Evolutionary conservation across 2,329 filamentous ascomycete species (phyloP), one percentile per base, ranked within the genome.

Genomic region (Venturia asperata): DNA sequence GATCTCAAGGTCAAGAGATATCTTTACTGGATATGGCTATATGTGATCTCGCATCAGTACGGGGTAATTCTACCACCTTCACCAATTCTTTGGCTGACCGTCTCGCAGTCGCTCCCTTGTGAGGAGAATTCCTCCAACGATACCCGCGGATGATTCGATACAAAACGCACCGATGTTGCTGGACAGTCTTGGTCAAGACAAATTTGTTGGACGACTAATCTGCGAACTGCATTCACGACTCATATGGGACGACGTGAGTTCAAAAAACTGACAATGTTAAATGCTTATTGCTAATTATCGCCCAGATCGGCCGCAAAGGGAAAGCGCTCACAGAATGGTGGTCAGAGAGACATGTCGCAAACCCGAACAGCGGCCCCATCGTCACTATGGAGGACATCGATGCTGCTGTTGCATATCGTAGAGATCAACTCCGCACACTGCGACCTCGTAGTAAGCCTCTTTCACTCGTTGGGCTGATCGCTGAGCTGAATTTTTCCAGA

Each of bases 1-100:
- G 52, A 56, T 56, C 52, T 56, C 27, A 56, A 56, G 52, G 52
- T 56, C 10, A 56, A 56, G 52, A 34, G 52, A 37, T 56, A 56
- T 37, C 52, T 56, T 9, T 56, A 56, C 30, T 56, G 52, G 52
- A 56, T 56, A 27, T 56, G 52, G 52, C 30, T 56, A 19, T 56
- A 56, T 21, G 52, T 56, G 7, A 56, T 56, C 15, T 56, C 52
- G 15, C 52, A 56, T 21, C 52, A 56, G 52, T 56, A n/a, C 15
- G 52, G 19, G 7, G 3, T 7, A 55, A 2, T 34, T 15, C 19
- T 9, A n/a, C 13, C 52, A 7, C 15, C 30, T 4, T 56, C 17
- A 19, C 7, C 19, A 7, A 19, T n/a, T 7, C 27, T 37, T 3
- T n/a, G 1, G 10, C n/a, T 56, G 13, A 56, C 6, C 5, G 5